Evolutionary conservation across 371 early-diverging fungal species (phyloP), one percentile per base, ranked within the genome.

Genomic region (Lichtheimia corymbifera): DNA sequence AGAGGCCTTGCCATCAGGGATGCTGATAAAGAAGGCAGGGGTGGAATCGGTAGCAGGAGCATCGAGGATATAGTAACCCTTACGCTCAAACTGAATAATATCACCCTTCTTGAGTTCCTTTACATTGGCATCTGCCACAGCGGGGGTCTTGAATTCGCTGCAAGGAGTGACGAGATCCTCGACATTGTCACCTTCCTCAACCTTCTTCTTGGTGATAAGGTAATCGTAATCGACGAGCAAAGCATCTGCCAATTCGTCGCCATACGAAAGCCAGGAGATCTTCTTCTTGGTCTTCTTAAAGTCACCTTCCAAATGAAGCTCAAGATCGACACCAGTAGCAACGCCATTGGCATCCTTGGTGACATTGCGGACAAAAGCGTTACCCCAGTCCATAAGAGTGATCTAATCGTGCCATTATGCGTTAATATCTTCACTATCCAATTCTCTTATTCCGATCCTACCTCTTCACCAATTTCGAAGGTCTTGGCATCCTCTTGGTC

Each of bases 331-430:
- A 35, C 59, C 55, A 0, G 73, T 79, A 2, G 89, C 90, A 12
- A 80, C 80, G 40, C 80, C 74, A 44, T 72, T 72, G 54, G 76
- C 78, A 58, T 88, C 80, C 64, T 83, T 79, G 44, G 74, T 62
- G 55, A 87, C 84, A 7, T 75, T 68, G 63, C 82, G 85, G 28
- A 99, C 91, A 74, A 97, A 88, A 15, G 92, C 97, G 75, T 99
- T 99, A 61, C 99, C 99, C 96, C 98, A 99, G 81, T 99, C 98
- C 99, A 99, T 99, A 55, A 99, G 80, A 12, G 99, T 99, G 63
- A 98, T 75, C 80, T 35, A 35, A 35, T 35, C 9, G 35, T 35
- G 11, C 35, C 76, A 65, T 40, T 40, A 41, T 13, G 54, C 15
- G 5, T 55, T 18, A 15, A 43, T 51, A 13, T 14, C 15, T 30